Evolutionary conservation across 768 basidiomycete genomes (phyloP).

Genomic region (Amanita brunnescens): DNA sequence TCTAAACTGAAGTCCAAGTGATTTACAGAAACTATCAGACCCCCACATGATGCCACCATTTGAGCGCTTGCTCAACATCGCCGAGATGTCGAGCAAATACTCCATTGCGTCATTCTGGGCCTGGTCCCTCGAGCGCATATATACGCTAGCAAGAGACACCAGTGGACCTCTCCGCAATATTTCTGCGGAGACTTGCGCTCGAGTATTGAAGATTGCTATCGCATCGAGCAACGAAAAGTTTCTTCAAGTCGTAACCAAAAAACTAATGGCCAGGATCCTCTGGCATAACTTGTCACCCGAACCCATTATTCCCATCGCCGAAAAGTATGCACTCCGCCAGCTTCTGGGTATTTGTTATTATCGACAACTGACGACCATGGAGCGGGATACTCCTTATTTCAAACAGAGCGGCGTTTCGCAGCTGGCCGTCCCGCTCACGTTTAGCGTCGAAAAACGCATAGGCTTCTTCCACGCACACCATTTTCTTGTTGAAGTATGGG

Average conservation of each 20-base stretch:
- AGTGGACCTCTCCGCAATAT: constrained; percentile 22
- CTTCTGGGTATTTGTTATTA: constrained; percentile 49
- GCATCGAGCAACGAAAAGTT: constrained; percentile 39
- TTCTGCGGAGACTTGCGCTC: constrained; percentile 29
- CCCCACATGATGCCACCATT: constrained; percentile 18
- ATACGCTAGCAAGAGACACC: constrained; percentile 23
- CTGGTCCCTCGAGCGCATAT: constrained; percentile 35
- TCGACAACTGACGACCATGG: constrained; percentile 32
- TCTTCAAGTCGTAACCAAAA: constrained; percentile 36
- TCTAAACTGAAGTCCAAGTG: constrained; percentile 23
- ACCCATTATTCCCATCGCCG: constrained; percentile 40
- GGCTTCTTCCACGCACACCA: constrained; percentile 50
- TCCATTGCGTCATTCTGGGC: constrained; percentile 34
- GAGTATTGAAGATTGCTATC: constrained; percentile 43
- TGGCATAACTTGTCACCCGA: constrained; percentile 44
- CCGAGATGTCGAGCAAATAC: constrained; percentile 39
- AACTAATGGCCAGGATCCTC: constrained; percentile 42
- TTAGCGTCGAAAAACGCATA: constrained; percentile 30
- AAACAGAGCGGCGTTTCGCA: constrained; percentile 20
- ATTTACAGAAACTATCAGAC: constrained; percentile 23
- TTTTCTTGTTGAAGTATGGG: constrained; percentile 48
- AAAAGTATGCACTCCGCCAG: constrained; percentile 24
- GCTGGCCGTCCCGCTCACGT: constrained; percentile 20
- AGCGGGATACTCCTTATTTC: constrained; percentile 22
- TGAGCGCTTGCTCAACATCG: constrained; percentile 38